Base-by-base conservation (phyloP, 208 protist genomes). In the Acanthamoeba royreba region DNA sequence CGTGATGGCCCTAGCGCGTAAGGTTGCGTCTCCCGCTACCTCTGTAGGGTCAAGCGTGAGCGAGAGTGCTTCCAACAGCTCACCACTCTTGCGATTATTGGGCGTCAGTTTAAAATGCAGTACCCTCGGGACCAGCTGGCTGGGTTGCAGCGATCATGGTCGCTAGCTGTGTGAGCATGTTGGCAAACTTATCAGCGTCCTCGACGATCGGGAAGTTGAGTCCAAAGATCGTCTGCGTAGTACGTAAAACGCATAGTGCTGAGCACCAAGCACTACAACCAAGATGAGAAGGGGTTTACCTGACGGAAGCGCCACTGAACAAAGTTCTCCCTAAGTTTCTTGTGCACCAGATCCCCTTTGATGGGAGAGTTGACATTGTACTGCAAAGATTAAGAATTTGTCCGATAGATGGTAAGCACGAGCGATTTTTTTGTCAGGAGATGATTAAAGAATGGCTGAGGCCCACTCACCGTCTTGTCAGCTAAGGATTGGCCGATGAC, bases 241-340 rank as follows among this genome's bases (percentile, higher is more conserved):
- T n/a, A n/a, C n/a, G n/a, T n/a, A n/a, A n/a, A n/a, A 55, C 49
- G 13, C 49, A 25, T 55, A 25, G 49, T 55, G 49, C 13, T 19
- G 55, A 63, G 19, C 13, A 55, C n/a, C n/a, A n/a, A n/a, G n/a
- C n/a, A n/a, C n/a, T n/a, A n/a, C n/a, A n/a, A n/a, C n/a, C n/a
- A 19, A 55, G 55, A 63, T 11, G 19, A 19, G 9, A 4, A 1
- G 7, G 3, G 61, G 2, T 1, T 9, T 38, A 72, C 61, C 61
- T 72, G 61, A 9, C 61, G 61, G n/a, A 85, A 85, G 74, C 74
- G 74, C 74, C 74, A 85, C 74, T 85, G 74, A 7, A 85, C 74
- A 49, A 85, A 85, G 74, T 85, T 85, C n/a, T 85, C 74, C n/a
- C 74, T 45, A 17, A 85, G 38, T 49, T 85, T 85, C 74, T 85